phyloP scores from a whole-genome alignment of 257 asterid genomes.

The Solanum sparsipilum region DNA sequence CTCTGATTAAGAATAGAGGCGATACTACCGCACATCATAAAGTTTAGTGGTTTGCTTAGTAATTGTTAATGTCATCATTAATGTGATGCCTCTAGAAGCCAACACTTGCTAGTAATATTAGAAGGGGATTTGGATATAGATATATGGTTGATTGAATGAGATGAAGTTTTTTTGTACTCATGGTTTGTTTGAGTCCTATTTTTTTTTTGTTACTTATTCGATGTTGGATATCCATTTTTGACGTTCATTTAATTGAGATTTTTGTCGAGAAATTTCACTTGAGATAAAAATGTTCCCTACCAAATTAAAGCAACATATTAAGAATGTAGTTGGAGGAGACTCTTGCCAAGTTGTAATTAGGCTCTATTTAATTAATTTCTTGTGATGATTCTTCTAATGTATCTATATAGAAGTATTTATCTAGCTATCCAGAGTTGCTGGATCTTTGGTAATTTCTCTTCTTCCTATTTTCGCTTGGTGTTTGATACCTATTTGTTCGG shows the following conservation, averaged over 20 bases:
- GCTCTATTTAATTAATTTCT: too few relatives aligned
- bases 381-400: too few relatives aligned
- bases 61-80: not conserved
- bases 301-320: too few relatives aligned
- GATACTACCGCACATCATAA: not conserved
- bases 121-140: not conserved
- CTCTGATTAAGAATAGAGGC: rapidly evolving
- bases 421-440: not conserved
- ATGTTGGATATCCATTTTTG: not conserved
- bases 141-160: not conserved
- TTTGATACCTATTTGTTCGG: not conserved
- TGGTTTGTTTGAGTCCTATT: not conserved
- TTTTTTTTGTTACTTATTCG: not conserved
- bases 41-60: not conserved
- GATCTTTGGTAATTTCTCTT: not conserved
- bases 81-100: not conserved
- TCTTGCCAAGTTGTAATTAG: too few relatives aligned
- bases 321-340: too few relatives aligned
- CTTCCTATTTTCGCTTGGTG: too few relatives aligned
- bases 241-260: too few relatives aligned
- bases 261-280: too few relatives aligned
- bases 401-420: too few relatives aligned
- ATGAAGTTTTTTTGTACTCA: not conserved
- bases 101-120: not conserved
- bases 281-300: too few relatives aligned